phyloP scores from a whole-genome alignment of 2,329 filamentous ascomycete genomes.

The Grosmannia penicillata region DNA sequence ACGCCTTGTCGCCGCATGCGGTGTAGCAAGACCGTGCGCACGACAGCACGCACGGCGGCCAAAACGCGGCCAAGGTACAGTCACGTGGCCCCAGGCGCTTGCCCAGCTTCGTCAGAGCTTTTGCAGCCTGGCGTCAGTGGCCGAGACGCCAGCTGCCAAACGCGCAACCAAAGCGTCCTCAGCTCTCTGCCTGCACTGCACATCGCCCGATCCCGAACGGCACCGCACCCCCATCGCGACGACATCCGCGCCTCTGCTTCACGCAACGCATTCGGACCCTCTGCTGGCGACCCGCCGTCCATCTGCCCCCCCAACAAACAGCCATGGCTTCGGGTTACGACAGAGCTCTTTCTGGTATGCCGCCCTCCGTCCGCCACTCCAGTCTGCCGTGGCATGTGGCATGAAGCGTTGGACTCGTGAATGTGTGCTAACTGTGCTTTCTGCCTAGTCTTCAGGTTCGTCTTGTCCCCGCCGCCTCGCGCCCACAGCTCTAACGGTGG shows the following conservation, averaged over 20 bases:
- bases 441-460: slow-evolving; percentile 65
- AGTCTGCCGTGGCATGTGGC: neutral
- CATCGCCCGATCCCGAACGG: neutral
- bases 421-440: slow-evolving; percentile 24
- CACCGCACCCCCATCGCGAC: neutral
- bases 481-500: neutral
- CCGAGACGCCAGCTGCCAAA: neutral
- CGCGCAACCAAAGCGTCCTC: neutral
- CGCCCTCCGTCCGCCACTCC: neutral
- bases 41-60: too few relatives aligned
- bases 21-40: too few relatives aligned
- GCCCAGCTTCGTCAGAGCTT: slow-evolving; percentile 13
- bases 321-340: slow-evolving; percentile 89
- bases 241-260: neutral
- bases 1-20: too few relatives aligned
- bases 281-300: neutral
- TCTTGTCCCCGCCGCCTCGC: slow-evolving; percentile 7
- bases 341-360: slow-evolving; percentile 91
- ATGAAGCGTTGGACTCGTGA: neutral
- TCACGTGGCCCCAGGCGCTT: neutral
- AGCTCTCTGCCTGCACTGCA: neutral
- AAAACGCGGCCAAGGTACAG: too few relatives aligned
- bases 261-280: neutral
- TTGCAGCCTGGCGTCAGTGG: slow-evolving; percentile 10
- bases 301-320: slow-evolving; percentile 1